A percentile compares a stretch with the other conserved stretches of the same genome.
Conservation (phyloP, 371 early-diverging fungal genomes). For the Apophysomyces variabilis region DNA sequence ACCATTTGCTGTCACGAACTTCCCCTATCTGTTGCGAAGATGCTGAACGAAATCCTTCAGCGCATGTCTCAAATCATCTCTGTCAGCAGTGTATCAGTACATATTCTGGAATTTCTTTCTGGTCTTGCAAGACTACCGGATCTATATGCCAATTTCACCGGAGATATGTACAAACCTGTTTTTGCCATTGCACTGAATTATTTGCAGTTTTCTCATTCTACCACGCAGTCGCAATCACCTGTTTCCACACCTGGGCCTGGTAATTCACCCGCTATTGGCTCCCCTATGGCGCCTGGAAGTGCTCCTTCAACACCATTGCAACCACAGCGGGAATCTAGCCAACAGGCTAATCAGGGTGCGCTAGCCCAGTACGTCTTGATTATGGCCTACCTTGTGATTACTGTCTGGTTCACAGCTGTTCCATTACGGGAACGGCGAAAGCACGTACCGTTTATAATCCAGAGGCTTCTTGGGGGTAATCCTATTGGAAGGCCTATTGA, state of each 20-base stretch:
- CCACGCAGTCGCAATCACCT: slow-evolving; percentile 16
- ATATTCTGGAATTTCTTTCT: slow-evolving; percentile 90
- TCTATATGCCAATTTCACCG: slow-evolving; percentile 83
- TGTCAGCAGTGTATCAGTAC: slow-evolving; percentile 78
- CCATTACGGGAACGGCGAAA: slow-evolving; percentile 74
- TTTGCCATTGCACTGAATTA: slow-evolving; percentile 93
- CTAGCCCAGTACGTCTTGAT: slow-evolving; percentile 81
- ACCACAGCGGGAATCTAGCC: slow-evolving; percentile 7
- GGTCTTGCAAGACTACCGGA: slow-evolving; percentile 81
- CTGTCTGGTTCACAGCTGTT: slow-evolving; percentile 85
- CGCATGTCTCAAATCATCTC: slow-evolving; percentile 87
- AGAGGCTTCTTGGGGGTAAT: slow-evolving; percentile 66
- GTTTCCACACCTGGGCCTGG: slow-evolving; percentile 12
- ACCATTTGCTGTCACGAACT: slow-evolving; percentile 84
- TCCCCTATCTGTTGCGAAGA: slow-evolving; percentile 77
- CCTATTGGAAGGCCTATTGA: slow-evolving; percentile 56
- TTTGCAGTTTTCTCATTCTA: slow-evolving; percentile 74
- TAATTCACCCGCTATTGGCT: slow-evolving; percentile 18
- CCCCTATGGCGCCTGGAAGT: slow-evolving; percentile 20
- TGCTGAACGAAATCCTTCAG: slow-evolving; percentile 72
- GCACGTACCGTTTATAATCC: slow-evolving; percentile 83
- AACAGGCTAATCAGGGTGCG: slow-evolving; percentile 37
- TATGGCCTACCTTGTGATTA: slow-evolving; percentile 91
- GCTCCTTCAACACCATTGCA: slow-evolving; percentile 23
- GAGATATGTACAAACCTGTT: slow-evolving; percentile 84